Conservation (phyloP, 2,329 filamentous ascomycete genomes). For the Sporothrix curviconia region DNA sequence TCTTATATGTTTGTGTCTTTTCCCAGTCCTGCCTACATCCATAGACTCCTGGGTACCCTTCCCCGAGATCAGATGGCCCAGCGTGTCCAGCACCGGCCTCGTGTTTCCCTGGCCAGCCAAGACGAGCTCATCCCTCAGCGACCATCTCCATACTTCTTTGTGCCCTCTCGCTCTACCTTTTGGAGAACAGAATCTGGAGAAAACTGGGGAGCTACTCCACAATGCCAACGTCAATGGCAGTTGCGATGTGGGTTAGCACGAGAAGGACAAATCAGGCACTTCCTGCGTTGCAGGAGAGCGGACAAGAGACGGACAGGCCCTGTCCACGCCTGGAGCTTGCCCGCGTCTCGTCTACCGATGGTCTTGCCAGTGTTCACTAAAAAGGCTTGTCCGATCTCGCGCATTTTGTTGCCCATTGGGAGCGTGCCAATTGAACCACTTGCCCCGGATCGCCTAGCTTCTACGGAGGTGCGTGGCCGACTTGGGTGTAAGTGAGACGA, state of each 20-base stretch:
- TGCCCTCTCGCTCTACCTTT: background rate
- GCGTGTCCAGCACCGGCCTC: background rate
- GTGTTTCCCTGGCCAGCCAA: no score
- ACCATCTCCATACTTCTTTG: background rate
- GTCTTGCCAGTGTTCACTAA: no score
- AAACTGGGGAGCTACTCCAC: background rate
- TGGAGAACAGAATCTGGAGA: background rate
- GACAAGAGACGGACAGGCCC: background rate
- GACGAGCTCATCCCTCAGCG: no score
- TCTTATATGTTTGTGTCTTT: background rate
- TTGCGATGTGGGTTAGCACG: background rate
- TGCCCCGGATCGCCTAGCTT: no score
- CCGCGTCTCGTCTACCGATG: no score
- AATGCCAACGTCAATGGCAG: background rate
- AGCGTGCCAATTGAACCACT: no score
- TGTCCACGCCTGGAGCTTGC: no score
- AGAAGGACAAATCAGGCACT: background rate
- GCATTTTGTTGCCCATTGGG: no score
- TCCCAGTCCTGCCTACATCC: background rate
- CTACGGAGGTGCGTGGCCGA: no score
- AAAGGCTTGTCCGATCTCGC: no score
- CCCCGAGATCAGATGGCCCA: background rate
- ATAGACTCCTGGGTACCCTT: constrained; percentile 2
- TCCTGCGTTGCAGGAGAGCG: background rate
- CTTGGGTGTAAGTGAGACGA: background rate